Conservation (phyloP, 2,329 filamentous ascomycete genomes). For the Fusarium sp. region DNA sequence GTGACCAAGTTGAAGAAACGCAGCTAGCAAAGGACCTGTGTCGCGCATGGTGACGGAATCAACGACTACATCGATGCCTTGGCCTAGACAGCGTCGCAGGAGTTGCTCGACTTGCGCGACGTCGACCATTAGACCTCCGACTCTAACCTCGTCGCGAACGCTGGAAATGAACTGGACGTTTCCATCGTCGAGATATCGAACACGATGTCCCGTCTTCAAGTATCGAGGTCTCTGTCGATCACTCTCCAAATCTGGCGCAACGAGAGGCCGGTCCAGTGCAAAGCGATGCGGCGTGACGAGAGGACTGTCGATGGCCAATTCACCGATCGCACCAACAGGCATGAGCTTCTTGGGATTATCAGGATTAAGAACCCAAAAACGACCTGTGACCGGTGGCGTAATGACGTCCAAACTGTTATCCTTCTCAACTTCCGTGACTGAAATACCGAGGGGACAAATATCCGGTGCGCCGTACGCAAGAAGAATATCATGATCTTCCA, state of each 20-base stretch:
- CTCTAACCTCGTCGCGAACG: constrained; percentile 53
- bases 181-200: constrained; percentile 59
- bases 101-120: constrained; percentile 58
- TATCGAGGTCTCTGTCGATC: constrained; percentile 47
- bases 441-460: constrained; percentile 61
- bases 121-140: constrained; percentile 53
- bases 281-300: constrained; percentile 50
- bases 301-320: constrained; percentile 67
- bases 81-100: constrained; percentile 58
- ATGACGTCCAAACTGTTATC: constrained; percentile 54
- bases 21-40: constrained; percentile 54
- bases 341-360: constrained; percentile 61
- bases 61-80: constrained; percentile 59
- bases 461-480: constrained; percentile 63
- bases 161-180: constrained; percentile 59
- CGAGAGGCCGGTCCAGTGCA: constrained; percentile 41
- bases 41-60: constrained; percentile 59
- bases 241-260: constrained; percentile 31
- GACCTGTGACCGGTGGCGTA: constrained; percentile 58
- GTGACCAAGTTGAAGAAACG: constrained; percentile 60
- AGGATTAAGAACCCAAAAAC: constrained; percentile 63
- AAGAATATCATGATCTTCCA: constrained; percentile 56
- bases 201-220: constrained; percentile 62
- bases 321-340: constrained; percentile 65
- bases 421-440: constrained; percentile 55